Conservation (phyloP, 495 filamentous ascomycete species). For the Penicillium tannophilum region DNA sequence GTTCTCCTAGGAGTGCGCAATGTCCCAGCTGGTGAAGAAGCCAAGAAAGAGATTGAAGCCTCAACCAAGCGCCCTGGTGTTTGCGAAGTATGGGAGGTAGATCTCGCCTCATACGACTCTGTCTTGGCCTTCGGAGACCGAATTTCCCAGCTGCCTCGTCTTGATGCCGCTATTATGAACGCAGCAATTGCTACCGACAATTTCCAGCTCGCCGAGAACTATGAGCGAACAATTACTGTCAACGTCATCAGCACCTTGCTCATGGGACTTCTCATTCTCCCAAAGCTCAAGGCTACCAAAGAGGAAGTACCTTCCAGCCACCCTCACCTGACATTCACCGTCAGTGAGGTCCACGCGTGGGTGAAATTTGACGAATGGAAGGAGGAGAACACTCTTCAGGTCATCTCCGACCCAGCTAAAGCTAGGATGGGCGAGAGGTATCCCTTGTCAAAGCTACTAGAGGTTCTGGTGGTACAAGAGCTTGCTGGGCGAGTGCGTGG, state of each 20-base stretch:
- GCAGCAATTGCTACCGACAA: slow-evolving; percentile 39
- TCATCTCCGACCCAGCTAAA: slow-evolving; percentile 32
- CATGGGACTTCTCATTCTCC: slow-evolving; percentile 47
- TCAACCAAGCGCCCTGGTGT: slow-evolving; percentile 34
- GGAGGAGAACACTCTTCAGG: slow-evolving; percentile 32
- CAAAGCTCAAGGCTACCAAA: slow-evolving; percentile 39
- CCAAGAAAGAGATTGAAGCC: slow-evolving; percentile 34
- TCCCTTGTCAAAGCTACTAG: slow-evolving; percentile 54
- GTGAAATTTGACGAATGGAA: slow-evolving; percentile 35
- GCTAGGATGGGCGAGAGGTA: slow-evolving; percentile 43
- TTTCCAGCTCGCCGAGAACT: slow-evolving; percentile 37
- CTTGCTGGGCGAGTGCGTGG: slow-evolving; percentile 37
- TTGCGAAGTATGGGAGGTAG: slow-evolving; percentile 58
- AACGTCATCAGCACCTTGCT: slow-evolving; percentile 56
- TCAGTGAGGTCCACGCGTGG: slow-evolving; percentile 43
- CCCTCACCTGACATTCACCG: slow-evolving; percentile 38
- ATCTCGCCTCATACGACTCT: slow-evolving; percentile 45
- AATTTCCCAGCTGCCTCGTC: slow-evolving; percentile 31
- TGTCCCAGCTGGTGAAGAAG: slow-evolving; percentile 45
- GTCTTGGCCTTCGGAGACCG: slow-evolving; percentile 44
- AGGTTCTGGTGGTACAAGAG: slow-evolving; percentile 48
- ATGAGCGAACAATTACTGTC: slow-evolving; percentile 53
- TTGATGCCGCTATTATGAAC: slow-evolving; percentile 50
- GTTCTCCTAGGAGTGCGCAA: slow-evolving; percentile 60
- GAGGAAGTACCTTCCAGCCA: slow-evolving; percentile 14